Percentiles rank a stretch among this genome's conserved stretches.
Conservation (phyloP, 345 rosid genomes). For the Brassica juncea region DNA sequence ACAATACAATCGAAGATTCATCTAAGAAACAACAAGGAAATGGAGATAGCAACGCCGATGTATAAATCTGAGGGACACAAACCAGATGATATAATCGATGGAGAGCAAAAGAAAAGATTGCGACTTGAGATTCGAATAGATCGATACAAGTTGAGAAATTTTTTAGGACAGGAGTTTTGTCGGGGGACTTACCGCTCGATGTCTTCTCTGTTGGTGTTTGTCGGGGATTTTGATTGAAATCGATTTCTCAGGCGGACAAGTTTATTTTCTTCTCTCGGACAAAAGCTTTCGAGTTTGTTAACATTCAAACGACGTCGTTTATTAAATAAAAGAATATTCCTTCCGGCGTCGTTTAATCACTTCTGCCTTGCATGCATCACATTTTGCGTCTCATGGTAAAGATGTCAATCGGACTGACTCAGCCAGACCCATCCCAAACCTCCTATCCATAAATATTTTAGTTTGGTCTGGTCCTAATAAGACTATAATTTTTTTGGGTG, state of each 20-base stretch:
- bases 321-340: neutral
- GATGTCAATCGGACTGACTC: too few species aligned
- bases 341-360: conserved; percentile 13
- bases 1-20: conserved; percentile 16
- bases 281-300: conserved; percentile 1
- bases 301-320: conserved; percentile 1
- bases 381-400: too few species aligned
- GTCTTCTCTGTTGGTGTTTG: conserved; percentile 24
- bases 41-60: neutral
- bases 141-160: neutral
- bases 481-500: too few species aligned
- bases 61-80: neutral
- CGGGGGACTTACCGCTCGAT: conserved; percentile 27
- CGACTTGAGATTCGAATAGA: neutral
- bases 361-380: neutral
- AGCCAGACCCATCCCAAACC: too few species aligned
- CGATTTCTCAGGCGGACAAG: conserved; percentile 21
- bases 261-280: conserved; percentile 1
- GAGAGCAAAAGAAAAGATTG: neutral
- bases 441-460: too few species aligned
- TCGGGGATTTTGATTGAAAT: conserved; percentile 16
- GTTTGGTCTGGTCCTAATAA: too few species aligned
- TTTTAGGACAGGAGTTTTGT: conserved; percentile 18
- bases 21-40: conserved; percentile 13
- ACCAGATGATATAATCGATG: neutral